phyloP scores from a whole-genome alignment of 2,329 filamentous ascomycete species.

The Arthroderma uncinatum region DNA sequence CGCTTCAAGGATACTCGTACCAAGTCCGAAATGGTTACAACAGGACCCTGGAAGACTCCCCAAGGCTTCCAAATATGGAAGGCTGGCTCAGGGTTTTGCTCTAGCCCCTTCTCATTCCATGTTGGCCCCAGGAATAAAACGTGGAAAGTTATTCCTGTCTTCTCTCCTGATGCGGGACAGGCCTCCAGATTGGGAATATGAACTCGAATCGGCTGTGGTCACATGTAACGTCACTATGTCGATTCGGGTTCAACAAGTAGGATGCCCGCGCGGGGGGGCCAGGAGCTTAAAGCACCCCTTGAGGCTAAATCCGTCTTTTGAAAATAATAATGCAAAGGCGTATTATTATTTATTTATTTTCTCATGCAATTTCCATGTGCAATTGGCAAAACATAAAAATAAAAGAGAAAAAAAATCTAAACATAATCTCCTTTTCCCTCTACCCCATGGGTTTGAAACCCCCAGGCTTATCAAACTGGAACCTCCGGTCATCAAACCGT shows the following conservation, averaged over 20 bases:
- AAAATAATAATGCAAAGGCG: neutral
- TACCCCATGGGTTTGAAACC: neutral
- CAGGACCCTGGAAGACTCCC: neutral
- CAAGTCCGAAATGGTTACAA: neutral
- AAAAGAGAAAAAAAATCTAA: neutral
- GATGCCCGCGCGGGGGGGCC: neutral
- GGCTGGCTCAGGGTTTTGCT: neutral
- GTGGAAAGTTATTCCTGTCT: neutral
- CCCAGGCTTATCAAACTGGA: constrained; percentile 1
- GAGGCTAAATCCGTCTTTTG: neutral
- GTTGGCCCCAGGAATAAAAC: neutral
- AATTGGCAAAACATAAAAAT: neutral
- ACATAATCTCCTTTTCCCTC: neutral
- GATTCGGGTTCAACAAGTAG: neutral
- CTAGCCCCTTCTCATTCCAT: neutral
- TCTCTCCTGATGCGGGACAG: neutral
- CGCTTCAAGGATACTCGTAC: constrained; percentile 2
- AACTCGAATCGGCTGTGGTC: neutral
- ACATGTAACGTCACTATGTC: constrained; percentile 2
- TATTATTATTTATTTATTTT: neutral
- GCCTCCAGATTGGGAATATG: neutral
- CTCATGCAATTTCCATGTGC: neutral
- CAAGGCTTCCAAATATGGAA: neutral
- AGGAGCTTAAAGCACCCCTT: constrained; percentile 2
- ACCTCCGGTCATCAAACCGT: neutral